These are phyloP conservation scores for Anethum foeniculum DNA, from an alignment of 140 eudicot genomes.

Conservation along the genomic window DNA sequence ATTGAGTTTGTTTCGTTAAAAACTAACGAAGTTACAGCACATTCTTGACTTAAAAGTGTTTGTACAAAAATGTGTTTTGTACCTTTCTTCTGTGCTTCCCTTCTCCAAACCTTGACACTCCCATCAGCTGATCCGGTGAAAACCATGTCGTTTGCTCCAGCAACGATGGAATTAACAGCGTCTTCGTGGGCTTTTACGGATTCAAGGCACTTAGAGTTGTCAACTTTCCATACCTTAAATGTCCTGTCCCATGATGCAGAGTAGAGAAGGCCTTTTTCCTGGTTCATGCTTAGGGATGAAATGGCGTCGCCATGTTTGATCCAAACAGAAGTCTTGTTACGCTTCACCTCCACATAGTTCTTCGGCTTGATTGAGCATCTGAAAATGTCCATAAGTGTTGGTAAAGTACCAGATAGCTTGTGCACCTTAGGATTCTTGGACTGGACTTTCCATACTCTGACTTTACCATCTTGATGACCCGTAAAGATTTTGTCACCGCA, in stretches of 20 bases:
- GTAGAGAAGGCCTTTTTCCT: conserved; percentile 55
- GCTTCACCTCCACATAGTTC: conserved; percentile 64
- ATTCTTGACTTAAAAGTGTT: conserved; percentile 59
- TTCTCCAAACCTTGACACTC: conserved; percentile 72
- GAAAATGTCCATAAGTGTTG: conserved; percentile 57
- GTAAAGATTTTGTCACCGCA: conserved; percentile 69
- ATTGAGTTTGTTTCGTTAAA: conserved; percentile 33
- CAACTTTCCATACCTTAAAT: conserved; percentile 70
- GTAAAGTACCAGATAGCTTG: conserved; percentile 57
- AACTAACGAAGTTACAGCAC: conserved; percentile 67
- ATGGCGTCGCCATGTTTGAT: conserved; percentile 79
- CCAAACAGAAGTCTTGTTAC: conserved; percentile 52
- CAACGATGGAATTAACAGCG: conserved; percentile 74
- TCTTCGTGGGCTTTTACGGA: conserved; percentile 84
- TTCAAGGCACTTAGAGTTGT: conserved; percentile 60
- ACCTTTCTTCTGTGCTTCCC: conserved; percentile 51
- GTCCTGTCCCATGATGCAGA: conserved; percentile 96
- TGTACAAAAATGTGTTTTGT: conserved; percentile 40
- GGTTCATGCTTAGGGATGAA: conserved; percentile 50
- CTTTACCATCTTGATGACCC: conserved; percentile 88
- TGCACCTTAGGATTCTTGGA: conserved; percentile 43
- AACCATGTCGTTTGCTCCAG: conserved; percentile 45
- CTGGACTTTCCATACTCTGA: conserved; percentile 66
- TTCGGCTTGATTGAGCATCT: conserved; percentile 63
- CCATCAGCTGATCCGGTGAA: conserved; percentile 91